A percentile compares a stretch with the other conserved stretches of the same genome.
phyloP scores from a whole-genome alignment of 768 basidiomycete genomes.

The Psilocybe cyanescens region DNA sequence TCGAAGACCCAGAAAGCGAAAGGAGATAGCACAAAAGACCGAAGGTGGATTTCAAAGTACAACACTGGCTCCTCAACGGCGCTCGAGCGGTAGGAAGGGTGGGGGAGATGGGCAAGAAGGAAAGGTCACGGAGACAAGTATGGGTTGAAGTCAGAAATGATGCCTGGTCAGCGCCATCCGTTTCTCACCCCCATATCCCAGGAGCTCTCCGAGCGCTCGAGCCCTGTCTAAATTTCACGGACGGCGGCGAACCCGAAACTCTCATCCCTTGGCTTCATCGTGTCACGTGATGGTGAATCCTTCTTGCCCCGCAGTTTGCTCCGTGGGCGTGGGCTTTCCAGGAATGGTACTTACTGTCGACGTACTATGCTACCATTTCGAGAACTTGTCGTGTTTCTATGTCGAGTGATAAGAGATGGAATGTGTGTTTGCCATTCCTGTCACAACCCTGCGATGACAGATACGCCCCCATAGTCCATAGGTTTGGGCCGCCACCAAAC shows the following conservation, averaged over 20 bases:
- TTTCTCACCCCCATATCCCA: slow-evolving; percentile 10
- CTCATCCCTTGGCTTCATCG: slow-evolving; percentile 16
- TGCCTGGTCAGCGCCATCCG: slow-evolving; percentile 17
- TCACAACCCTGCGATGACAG: too few relatives aligned
- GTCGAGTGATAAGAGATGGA: background rate
- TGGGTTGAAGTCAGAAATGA: background rate
- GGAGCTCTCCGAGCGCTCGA: slow-evolving; percentile 21
- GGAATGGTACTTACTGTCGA: background rate
- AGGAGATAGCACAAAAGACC: background rate
- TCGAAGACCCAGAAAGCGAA: background rate
- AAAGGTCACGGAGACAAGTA: background rate
- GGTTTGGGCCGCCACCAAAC: too few relatives aligned
- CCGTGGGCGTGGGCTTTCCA: background rate
- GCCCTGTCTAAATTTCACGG: slow-evolving; percentile 18
- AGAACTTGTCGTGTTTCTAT: background rate
- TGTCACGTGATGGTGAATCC: slow-evolving; percentile 19
- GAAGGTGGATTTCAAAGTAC: background rate
- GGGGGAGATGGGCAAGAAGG: background rate
- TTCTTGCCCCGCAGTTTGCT: background rate
- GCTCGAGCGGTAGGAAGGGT: background rate
- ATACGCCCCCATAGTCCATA: too few relatives aligned
- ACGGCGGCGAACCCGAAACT: slow-evolving; percentile 22
- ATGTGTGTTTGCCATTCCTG: too few relatives aligned
- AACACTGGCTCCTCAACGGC: background rate
- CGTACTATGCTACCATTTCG: background rate